Evolutionary conservation across 2,329 filamentous ascomycete genomes (phyloP), one percentile per base, ranked within the genome.

Genomic region (Penicillium expansum): DNA sequence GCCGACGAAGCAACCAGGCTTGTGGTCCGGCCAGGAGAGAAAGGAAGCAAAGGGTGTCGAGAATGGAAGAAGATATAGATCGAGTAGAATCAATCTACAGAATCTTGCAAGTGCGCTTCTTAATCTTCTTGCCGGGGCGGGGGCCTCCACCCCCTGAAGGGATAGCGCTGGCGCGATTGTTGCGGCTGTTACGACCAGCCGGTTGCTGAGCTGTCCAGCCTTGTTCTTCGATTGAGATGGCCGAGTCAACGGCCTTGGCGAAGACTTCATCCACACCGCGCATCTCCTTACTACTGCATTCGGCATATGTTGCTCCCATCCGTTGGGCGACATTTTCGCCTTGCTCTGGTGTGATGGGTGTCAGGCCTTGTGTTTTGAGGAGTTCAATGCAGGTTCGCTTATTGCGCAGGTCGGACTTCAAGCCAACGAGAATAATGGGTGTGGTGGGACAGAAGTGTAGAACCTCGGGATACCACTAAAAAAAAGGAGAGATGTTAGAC

Each of bases 361-460:
- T 97, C 58, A 99, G 84, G 47, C 94, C 94, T 76, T 99, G 94
- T 16, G 93, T 96, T 79, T 96, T 97, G 77, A 99, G 91, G 74
- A 99, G 92, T 74, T 99, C 94, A 77, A 97, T 96, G 78, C 94
- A 97, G 51, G 92, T 93, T 77, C 91, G 89, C 82, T 97, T 97
- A 79, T 88, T 86, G 69, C 94, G 92, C 59, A 99, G 87, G 76
- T 99, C 94, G 24, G 93, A 97, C 78, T 99, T 99, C 71, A 99
- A 87, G 57, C 93, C 94, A 65, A 97, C 90, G 55, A 99, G 90
- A 72, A 99, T 89, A 63, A 99, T 87, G 24, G 94, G 94, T 2
- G 93, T 97, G 69, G 94, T 96, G 16, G 94, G 94, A 78, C 94
- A 97, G 82, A 99, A 99, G 78, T 99, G 94, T 55, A 97, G 86